Evolutionary conservation across 1,139 yeast species (phyloP).

Genomic region (Entelexis sorbosivorans): DNA sequence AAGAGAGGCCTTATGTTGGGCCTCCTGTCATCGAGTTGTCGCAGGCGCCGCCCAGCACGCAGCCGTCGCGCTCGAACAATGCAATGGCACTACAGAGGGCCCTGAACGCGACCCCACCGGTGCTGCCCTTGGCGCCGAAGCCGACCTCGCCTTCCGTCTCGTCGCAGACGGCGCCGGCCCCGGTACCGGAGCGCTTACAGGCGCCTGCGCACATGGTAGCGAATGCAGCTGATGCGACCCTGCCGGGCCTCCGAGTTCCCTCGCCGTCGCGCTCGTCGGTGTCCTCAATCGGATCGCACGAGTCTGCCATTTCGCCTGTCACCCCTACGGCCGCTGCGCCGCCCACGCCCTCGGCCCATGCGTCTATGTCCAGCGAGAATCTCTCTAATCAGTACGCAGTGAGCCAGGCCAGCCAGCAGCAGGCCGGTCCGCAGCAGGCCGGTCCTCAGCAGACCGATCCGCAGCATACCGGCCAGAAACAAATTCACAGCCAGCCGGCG

Average conservation of each 20-base stretch:
- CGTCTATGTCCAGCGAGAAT: too few relatives aligned
- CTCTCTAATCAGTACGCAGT: too few relatives aligned
- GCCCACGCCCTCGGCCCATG: background rate
- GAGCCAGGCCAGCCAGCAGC: too few relatives aligned
- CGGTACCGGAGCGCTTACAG: background rate
- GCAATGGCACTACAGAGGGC: background rate
- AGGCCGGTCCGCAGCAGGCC: too few relatives aligned
- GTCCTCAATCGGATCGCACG: slow-evolving; percentile 1
- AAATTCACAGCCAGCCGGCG: background rate
- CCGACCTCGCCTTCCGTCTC: too few relatives aligned
- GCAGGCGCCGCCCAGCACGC: background rate
- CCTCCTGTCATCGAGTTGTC: slow-evolving; percentile 2
- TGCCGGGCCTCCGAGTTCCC: background rate
- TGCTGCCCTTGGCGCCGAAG: background rate
- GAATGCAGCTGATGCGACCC: too few relatives aligned
- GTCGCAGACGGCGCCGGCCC: too few relatives aligned
- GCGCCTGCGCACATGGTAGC: too few relatives aligned
- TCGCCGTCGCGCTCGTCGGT: slow-evolving; percentile 1
- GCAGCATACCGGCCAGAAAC: background rate
- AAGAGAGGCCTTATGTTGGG: background rate
- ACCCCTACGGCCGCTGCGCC: background rate
- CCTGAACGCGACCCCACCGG: background rate
- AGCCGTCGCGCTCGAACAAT: background rate
- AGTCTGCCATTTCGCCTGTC: background rate
- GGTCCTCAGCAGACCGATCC: too few relatives aligned